phyloP scores from a whole-genome alignment of 2,329 filamentous ascomycete species.

The Cladosporium velox region DNA sequence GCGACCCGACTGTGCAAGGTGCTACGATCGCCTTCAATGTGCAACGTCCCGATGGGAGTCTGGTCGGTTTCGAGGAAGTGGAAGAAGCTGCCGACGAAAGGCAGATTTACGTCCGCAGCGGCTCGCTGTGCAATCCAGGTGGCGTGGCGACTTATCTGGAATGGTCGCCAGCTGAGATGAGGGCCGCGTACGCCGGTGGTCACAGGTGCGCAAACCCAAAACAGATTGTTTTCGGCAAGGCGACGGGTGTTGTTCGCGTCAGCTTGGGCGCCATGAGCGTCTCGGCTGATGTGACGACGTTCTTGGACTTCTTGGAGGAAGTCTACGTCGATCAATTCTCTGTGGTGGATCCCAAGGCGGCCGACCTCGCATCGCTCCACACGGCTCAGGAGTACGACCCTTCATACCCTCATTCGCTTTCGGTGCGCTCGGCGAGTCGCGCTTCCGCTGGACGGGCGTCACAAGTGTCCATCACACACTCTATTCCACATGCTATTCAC shows the following conservation, averaged over 20 bases:
- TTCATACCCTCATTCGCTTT: slow-evolving; percentile 9
- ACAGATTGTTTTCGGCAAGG: slow-evolving; percentile 56
- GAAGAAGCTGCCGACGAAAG: slow-evolving; percentile 59
- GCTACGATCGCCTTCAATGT: slow-evolving; percentile 67
- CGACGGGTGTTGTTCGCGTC: slow-evolving; percentile 62
- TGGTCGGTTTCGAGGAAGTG: slow-evolving; percentile 60
- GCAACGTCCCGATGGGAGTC: slow-evolving; percentile 52
- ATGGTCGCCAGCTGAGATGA: slow-evolving; percentile 58
- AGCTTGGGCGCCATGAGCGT: slow-evolving; percentile 66
- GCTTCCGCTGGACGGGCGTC: slow-evolving; percentile 8
- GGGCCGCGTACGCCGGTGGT: slow-evolving; percentile 57
- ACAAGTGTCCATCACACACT: slow-evolving; percentile 7
- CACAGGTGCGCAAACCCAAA: slow-evolving; percentile 59
- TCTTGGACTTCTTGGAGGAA: slow-evolving; percentile 53
- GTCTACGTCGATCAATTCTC: slow-evolving; percentile 31
- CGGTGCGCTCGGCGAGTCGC: slow-evolving; percentile 14
- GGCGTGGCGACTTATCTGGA: slow-evolving; percentile 50
- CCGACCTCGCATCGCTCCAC: neutral
- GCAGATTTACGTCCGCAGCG: slow-evolving; percentile 63
- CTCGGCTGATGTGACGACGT: slow-evolving; percentile 58
- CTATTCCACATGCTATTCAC: slow-evolving; percentile 9
- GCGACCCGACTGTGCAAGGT: slow-evolving; percentile 57
- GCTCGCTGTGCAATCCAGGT: slow-evolving; percentile 58
- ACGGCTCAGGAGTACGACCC: neutral
- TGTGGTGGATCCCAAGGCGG: neutral